Conservation (phyloP, 768 basidiomycete species). For the Naganishia onofrii region DNA sequence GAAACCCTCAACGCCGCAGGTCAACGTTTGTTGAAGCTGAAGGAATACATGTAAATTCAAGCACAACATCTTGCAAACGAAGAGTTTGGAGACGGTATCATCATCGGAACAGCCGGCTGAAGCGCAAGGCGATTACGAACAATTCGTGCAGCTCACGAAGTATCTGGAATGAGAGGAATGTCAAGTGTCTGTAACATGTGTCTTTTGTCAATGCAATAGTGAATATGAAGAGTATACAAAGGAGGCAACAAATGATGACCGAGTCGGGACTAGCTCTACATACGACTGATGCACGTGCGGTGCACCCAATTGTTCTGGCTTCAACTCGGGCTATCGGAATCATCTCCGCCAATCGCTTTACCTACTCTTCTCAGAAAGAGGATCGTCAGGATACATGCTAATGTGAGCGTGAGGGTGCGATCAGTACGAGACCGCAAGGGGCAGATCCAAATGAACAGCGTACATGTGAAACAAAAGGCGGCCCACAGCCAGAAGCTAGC, state of each 20-base stretch:
- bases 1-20: conserved; percentile 79
- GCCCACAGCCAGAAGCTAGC: conserved; percentile 4
- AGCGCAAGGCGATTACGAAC: too few relatives aligned
- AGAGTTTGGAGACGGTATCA: too few relatives aligned
- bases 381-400: neutral
- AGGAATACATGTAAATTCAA: conserved; percentile 59
- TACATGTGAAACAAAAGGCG: conserved; percentile 3
- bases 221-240: too few relatives aligned
- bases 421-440: neutral
- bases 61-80: neutral
- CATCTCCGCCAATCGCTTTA: neutral
- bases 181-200: too few relatives aligned
- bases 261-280: too few relatives aligned
- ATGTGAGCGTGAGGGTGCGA: neutral
- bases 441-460: neutral
- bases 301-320: too few relatives aligned
- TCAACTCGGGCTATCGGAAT: neutral
- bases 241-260: too few relatives aligned
- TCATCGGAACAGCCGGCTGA: too few relatives aligned
- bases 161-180: too few relatives aligned
- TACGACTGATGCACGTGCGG: too few relatives aligned
- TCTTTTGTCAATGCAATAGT: too few relatives aligned
- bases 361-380: neutral
- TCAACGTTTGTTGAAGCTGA: conserved; percentile 71
- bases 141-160: too few relatives aligned